These are phyloP conservation scores for Cyclotella kingstonii DNA, from an alignment of 108 stramenopile genomes.

Conservation along the genomic window DNA sequence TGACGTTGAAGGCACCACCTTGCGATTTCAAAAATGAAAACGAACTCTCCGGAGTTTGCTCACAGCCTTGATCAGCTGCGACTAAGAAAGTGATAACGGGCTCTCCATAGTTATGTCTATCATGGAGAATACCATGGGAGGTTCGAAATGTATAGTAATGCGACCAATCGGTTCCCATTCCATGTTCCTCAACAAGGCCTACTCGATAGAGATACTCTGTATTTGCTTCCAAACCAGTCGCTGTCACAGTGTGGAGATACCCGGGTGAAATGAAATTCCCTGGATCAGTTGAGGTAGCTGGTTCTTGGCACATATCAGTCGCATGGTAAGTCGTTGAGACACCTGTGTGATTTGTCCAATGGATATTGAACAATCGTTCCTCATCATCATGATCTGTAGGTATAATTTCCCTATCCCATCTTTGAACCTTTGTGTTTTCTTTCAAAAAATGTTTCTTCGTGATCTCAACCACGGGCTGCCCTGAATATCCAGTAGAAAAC, in stretches of 20 bases:
- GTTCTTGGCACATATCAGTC: slow-evolving; percentile 65
- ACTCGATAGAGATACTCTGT: slow-evolving; percentile 61
- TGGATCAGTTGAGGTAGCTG: slow-evolving; percentile 56
- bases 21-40: slow-evolving; percentile 15
- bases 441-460: background rate
- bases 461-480: slow-evolving; percentile 44
- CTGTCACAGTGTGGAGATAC: slow-evolving; percentile 50
- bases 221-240: slow-evolving; percentile 44
- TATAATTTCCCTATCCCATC: background rate
- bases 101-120: background rate
- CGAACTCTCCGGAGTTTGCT: slow-evolving; percentile 3
- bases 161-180: slow-evolving; percentile 36
- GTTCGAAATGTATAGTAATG: slow-evolving; percentile 22
- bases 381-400: background rate
- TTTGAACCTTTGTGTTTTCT: background rate
- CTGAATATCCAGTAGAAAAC: slow-evolving; percentile 57
- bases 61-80: slow-evolving; percentile 69
- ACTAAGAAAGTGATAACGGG: slow-evolving; percentile 47
- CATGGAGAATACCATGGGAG: slow-evolving; percentile 5
- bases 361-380: background rate
- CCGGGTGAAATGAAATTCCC: slow-evolving; percentile 62
- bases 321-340: slow-evolving; percentile 56
- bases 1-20: background rate
- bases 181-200: slow-evolving; percentile 38
- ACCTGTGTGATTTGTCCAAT: slow-evolving; percentile 34